phyloP scores from a whole-genome alignment of 1,284 basidiomycete species.

The Agaricales sp. region DNA sequence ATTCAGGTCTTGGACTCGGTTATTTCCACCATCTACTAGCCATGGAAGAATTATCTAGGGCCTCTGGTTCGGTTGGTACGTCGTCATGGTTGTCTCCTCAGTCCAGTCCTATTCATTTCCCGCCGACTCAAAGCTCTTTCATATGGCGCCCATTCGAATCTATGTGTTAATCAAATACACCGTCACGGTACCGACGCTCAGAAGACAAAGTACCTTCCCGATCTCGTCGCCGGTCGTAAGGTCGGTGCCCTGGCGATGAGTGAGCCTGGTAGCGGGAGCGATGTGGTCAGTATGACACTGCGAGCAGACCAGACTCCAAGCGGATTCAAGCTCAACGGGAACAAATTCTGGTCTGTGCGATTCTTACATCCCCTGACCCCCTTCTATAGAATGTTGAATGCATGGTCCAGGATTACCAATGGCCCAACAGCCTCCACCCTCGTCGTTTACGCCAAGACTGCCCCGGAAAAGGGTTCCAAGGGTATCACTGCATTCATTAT shows the following conservation, averaged over 20 bases:
- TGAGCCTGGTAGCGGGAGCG: slow-evolving; percentile 84
- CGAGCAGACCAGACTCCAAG: slow-evolving; percentile 69
- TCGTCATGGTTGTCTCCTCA: background rate
- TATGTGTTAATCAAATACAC: slow-evolving; percentile 85
- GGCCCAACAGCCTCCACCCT: slow-evolving; percentile 84
- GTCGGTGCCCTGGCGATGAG: slow-evolving; percentile 93
- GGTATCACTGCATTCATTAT: slow-evolving; percentile 92
- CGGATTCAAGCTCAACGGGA: slow-evolving; percentile 77
- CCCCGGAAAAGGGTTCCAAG: slow-evolving; percentile 68
- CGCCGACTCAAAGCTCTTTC: slow-evolving; percentile 47
- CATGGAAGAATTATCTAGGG: slow-evolving; percentile 87
- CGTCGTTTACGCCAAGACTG: slow-evolving; percentile 90
- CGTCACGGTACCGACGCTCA: slow-evolving; percentile 82
- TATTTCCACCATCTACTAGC: slow-evolving; percentile 87
- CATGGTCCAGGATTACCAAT: slow-evolving; percentile 77
- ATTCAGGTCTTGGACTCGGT: slow-evolving; percentile 70
- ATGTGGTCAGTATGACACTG: slow-evolving; percentile 87
- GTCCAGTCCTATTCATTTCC: background rate
- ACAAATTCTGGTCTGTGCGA: slow-evolving; percentile 76
- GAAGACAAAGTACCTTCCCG: slow-evolving; percentile 82
- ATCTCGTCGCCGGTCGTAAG: slow-evolving; percentile 74
- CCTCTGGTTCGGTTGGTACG: slow-evolving; percentile 45
- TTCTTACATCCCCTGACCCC: background rate
- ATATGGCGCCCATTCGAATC: slow-evolving; percentile 91
- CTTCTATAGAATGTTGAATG: background rate